Conservation (phyloP, 352 stramenopile genomes). For the Phytopythium cucurbitacearum region DNA sequence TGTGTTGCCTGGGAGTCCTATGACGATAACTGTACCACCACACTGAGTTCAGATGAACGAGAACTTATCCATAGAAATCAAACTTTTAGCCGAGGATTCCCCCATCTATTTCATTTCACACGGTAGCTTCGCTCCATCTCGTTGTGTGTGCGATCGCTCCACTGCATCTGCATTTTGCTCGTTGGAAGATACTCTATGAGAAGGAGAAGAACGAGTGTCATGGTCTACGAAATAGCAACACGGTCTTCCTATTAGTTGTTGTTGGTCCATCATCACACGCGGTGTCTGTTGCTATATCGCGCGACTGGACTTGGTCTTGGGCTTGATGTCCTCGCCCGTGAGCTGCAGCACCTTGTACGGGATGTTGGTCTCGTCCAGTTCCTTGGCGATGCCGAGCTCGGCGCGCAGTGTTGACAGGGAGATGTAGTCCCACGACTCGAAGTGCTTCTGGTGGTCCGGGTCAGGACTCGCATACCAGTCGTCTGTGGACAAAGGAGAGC, state of each 20-base stretch:
- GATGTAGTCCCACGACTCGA: constrained; percentile 87
- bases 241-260: too few relatives aligned
- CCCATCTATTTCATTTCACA: neutral
- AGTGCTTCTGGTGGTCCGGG: constrained; percentile 79
- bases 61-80: constrained; percentile 72
- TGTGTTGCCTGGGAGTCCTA: constrained; percentile 17
- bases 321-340: constrained; percentile 59
- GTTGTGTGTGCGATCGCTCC: neutral
- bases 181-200: too few relatives aligned
- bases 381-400: constrained; percentile 77
- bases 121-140: too few relatives aligned
- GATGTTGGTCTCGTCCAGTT: constrained; percentile 84
- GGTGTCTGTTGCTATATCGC: constrained; percentile 11
- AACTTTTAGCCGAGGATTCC: constrained; percentile 54
- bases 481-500: constrained; percentile 22
- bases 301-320: constrained; percentile 25
- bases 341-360: constrained; percentile 82
- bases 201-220: too few relatives aligned
- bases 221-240: too few relatives aligned
- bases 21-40: constrained; percentile 74
- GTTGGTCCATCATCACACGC: too few relatives aligned
- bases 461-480: constrained; percentile 77
- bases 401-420: constrained; percentile 76
- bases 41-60: constrained; percentile 64
- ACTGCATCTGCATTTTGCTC: neutral